Conservation (phyloP, 345 rosid species). For the Eutrema heterophyllum region DNA sequence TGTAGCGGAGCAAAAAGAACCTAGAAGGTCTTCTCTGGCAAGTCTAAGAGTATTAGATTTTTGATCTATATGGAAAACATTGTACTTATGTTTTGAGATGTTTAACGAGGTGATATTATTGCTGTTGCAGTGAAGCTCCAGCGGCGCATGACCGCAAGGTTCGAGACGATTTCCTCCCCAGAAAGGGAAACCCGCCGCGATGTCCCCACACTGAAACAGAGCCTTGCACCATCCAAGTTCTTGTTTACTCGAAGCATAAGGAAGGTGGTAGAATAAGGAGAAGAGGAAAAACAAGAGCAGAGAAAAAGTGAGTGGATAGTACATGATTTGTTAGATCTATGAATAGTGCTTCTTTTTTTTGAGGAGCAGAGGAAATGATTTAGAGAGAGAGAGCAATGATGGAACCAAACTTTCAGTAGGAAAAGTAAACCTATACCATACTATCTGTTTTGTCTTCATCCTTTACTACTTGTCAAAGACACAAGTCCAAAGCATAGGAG, state of each 20-base stretch:
- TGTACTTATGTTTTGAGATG: background rate
- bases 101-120: background rate
- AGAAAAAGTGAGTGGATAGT: background rate
- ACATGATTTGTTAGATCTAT: background rate
- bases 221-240: background rate
- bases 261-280: background rate
- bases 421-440: no score
- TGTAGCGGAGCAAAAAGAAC: background rate
- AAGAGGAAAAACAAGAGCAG: background rate
- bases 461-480: no score
- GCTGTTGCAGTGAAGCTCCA: constrained; percentile 37
- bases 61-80: constrained; percentile 1
- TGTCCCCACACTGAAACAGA: constrained; percentile 27
- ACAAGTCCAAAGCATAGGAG: no score
- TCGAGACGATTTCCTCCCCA: background rate
- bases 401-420: no score
- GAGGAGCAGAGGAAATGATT: background rate
- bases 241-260: background rate
- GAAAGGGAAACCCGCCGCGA: constrained; percentile 36
- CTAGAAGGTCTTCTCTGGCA: constrained; percentile 1
- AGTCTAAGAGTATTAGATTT: background rate
- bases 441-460: no score
- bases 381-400: background rate
- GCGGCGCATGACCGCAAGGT: constrained; percentile 32
- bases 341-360: background rate